Evolutionary conservation across 768 basidiomycete species (phyloP).

Genomic region (Calocera cornea): DNA sequence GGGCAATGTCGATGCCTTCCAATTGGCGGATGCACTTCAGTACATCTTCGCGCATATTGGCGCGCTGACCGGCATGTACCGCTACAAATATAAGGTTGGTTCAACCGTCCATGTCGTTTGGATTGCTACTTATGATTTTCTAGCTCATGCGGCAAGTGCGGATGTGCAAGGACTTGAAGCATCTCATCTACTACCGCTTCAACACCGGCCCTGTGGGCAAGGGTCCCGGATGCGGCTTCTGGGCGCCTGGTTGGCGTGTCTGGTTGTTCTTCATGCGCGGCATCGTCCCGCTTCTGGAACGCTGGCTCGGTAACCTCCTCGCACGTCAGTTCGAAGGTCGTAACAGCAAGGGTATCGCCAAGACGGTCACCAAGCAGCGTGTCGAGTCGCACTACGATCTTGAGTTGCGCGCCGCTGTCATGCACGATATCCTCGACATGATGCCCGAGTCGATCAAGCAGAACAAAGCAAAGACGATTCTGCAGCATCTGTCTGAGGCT

Average conservation of each 20-base stretch:
- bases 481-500: constrained; percentile 95
- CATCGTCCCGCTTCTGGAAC: constrained; percentile 90
- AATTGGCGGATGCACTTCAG: constrained; percentile 94
- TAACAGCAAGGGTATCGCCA: constrained; percentile 90
- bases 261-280: constrained; percentile 99
- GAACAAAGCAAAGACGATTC: constrained; percentile 98
- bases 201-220: constrained; percentile 99
- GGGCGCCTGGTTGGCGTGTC: constrained; percentile 99
- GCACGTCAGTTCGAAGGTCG: constrained; percentile 98
- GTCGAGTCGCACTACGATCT: constrained; percentile 98
- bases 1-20: constrained; percentile 97
- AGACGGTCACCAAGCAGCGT: constrained; percentile 97
- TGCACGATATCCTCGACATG: constrained; percentile 99
- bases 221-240: constrained; percentile 97
- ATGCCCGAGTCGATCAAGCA: constrained; percentile 99
- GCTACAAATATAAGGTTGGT: constrained; percentile 94
- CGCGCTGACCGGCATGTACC: constrained; percentile 98
- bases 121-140: neutral
- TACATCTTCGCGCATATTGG: constrained; percentile 97
- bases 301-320: constrained; percentile 95
- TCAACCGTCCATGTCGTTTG: neutral
- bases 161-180: constrained; percentile 99
- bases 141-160: constrained; percentile 98
- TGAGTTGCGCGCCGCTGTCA: constrained; percentile 92
- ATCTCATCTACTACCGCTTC: constrained; percentile 96